phyloP scores from a whole-genome alignment of 345 rosid species.

The Raphanus raphanistrum region DNA sequence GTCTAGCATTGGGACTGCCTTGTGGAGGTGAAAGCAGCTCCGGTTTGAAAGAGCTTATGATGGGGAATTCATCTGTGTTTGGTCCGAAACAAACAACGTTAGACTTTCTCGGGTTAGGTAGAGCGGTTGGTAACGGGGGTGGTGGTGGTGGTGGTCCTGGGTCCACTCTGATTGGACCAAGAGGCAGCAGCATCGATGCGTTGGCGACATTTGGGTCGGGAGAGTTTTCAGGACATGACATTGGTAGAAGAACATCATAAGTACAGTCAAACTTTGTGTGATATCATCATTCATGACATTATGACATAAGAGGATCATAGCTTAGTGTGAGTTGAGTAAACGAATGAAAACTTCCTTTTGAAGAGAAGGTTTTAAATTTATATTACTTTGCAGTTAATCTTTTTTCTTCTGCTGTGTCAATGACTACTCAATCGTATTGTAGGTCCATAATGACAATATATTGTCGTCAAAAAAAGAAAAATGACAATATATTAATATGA shows the following conservation, averaged over 20 bases:
- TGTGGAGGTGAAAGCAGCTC: constrained; percentile 70
- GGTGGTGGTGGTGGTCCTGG: constrained; percentile 48
- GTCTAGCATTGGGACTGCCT: constrained; percentile 73
- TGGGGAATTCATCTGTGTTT: constrained; percentile 75
- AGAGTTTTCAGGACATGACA: constrained; percentile 65
- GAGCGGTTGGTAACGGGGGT: constrained; percentile 60
- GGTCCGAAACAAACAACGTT: constrained; percentile 83
- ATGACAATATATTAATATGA: background rate
- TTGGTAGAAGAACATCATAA: constrained; percentile 52
- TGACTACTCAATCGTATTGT: background rate
- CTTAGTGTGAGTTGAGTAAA: constrained; percentile 11
- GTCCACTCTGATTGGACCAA: constrained; percentile 40
- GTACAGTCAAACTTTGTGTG: constrained; percentile 13
- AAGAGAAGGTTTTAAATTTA: constrained; percentile 13
- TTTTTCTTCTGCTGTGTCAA: background rate
- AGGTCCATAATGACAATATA: background rate
- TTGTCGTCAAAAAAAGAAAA: no score
- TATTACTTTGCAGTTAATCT: background rate
- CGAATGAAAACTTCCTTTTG: background rate
- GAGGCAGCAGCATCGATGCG: constrained; percentile 23
- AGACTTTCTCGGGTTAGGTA: constrained; percentile 91
- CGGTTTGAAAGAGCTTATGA: constrained; percentile 86
- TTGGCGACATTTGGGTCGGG: constrained; percentile 51
- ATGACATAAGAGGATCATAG: background rate
- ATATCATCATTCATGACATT: background rate